Percentiles rank a stretch among this genome's conserved stretches.
Conservation (phyloP, 805 yeast species). For the Hagleromyces aurorensis region DNA sequence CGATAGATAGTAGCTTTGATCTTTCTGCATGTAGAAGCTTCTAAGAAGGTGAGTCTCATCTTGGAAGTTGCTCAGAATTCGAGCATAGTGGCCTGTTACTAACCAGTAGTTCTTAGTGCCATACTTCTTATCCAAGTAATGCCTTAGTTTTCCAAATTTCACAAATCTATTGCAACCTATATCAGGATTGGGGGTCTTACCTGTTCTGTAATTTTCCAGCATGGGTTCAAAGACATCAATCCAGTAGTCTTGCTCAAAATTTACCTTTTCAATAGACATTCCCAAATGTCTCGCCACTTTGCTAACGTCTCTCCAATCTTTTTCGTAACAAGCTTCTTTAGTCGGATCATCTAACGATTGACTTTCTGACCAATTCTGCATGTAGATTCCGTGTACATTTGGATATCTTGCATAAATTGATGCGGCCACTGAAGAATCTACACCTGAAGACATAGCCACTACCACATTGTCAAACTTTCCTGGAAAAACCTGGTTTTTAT, state of each 20-base stretch:
- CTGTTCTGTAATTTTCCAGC: constrained; percentile 61
- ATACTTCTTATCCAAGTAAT: constrained; percentile 40
- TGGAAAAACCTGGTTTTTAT: constrained; percentile 33
- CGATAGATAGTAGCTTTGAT: constrained; percentile 86
- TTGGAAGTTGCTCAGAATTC: constrained; percentile 33
- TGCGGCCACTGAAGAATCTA: constrained; percentile 88
- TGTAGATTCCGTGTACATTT: constrained; percentile 74
- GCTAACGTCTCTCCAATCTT: constrained; percentile 83
- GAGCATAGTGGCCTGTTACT: constrained; percentile 80
- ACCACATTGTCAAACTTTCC: constrained; percentile 49
- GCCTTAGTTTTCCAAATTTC: constrained; percentile 75
- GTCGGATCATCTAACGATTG: constrained; percentile 32
- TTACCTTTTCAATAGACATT: constrained; percentile 68
- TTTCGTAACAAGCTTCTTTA: constrained; percentile 57
- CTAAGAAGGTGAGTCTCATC: constrained; percentile 43
- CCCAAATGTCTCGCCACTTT: constrained; percentile 49
- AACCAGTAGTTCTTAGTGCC: constrained; percentile 59
- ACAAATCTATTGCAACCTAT: constrained; percentile 77
- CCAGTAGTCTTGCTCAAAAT: constrained; percentile 92
- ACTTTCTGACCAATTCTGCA: constrained; percentile 80
- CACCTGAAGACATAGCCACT: constrained; percentile 95
- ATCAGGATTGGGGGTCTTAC: constrained; percentile 93
- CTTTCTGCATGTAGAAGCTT: constrained; percentile 56
- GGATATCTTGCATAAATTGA: constrained; percentile 48
- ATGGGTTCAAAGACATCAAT: constrained; percentile 85